Base-by-base conservation (phyloP, 345 rosid species). In the Eucalyptus urophylla region DNA sequence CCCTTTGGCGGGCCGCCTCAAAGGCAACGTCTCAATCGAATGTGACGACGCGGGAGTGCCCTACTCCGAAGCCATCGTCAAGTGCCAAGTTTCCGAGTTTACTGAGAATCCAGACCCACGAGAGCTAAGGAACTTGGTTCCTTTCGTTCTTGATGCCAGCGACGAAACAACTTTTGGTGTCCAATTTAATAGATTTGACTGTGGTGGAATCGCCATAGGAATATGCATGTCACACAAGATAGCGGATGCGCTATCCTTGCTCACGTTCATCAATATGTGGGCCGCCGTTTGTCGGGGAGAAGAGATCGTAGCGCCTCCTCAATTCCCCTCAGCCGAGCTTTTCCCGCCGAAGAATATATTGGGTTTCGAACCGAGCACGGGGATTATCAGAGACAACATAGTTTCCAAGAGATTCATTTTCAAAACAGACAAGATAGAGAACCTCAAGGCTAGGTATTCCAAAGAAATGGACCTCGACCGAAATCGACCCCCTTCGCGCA, bases 1-100 rank as follows among this genome's bases (percentile, higher is more conserved):
- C 92, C 95, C 95, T 8, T 86, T 95, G 11, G 94, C 97, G 3
- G 97, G 96, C 11, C 89, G 90, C 53, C 88, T 95, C 80, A 53
- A 50, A 58, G 94, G 88, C 54, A 90, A 92, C 21, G 49, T 76
- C 31, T 89, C 89, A 12, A 47, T 93, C 6, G 93, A 93, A 6
- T 94, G 96, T 58, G 90, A 90, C 80, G 96, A 95, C 88, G 69
- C 90, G 25, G 95, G 96, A 81, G 90, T 89, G 22, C 56, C 89
- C 22, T 93, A 69, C 89, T 62, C 87, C 4, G 95, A 93, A 83
- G 94, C 95, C 5, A 86, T 67, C 24, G 60, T 90, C 19, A 86
- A 53, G 47, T 92, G 89, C 87, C 22, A 76, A 33, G 89, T 94
- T 13, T 88, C 93, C 27, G 88, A 86, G 17, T 15, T 94, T 13